phyloP scores from a whole-genome alignment of 2,329 filamentous ascomycete genomes.

The Venturia pyrina region DNA sequence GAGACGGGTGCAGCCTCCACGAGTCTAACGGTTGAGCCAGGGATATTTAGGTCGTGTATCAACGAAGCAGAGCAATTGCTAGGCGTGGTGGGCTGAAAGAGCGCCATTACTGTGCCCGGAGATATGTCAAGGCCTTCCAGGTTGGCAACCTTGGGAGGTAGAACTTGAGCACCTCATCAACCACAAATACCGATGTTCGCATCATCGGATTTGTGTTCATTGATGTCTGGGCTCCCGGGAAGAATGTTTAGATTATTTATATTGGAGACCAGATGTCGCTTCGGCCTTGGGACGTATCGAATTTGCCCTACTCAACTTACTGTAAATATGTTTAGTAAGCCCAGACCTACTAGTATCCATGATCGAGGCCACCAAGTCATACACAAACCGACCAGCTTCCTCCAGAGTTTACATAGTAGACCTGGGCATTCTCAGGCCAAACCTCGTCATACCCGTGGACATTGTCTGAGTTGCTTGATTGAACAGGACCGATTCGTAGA shows the following conservation, averaged over 20 bases:
- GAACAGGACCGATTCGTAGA: background rate
- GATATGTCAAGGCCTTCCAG: background rate
- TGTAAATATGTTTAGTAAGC: too few relatives aligned
- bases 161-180: background rate
- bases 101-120: background rate
- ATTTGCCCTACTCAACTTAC: background rate
- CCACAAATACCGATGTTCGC: background rate
- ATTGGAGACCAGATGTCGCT: background rate
- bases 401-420: too few relatives aligned
- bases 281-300: background rate
- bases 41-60: background rate
- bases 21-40: slow-evolving; percentile 15
- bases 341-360: too few relatives aligned
- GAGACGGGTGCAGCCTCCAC: slow-evolving; percentile 15
- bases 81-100: background rate
- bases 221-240: background rate
- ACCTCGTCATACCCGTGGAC: background rate
- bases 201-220: background rate
- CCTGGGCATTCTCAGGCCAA: background rate
- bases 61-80: background rate
- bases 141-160: background rate
- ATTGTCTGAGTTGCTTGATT: background rate
- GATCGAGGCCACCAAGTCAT: too few relatives aligned
- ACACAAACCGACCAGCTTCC: too few relatives aligned
- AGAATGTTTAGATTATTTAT: background rate